A percentile compares a stretch with the other conserved stretches of the same genome.
Conservation (phyloP, 1,139 yeast genomes). For the Geotrichum reessii region DNA sequence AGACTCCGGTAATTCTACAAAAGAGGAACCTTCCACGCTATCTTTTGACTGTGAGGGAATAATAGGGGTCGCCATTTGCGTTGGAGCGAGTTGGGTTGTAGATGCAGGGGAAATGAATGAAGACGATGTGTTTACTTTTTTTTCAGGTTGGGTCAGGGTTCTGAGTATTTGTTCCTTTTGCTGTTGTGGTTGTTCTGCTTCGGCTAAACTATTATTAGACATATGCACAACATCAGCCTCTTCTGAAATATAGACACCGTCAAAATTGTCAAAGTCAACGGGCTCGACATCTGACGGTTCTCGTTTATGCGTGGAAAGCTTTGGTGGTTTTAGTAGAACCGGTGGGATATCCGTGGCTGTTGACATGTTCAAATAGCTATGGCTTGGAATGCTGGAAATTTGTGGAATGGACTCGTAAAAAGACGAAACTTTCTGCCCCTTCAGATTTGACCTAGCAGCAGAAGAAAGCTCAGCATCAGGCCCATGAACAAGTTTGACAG, state of each 20-base stretch:
- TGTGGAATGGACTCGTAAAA: slow-evolving; percentile 8
- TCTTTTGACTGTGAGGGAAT: background rate
- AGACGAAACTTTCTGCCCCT: slow-evolving; percentile 2
- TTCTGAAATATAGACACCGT: slow-evolving; percentile 6
- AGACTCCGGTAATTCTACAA: slow-evolving; percentile 2
- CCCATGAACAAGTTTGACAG: background rate
- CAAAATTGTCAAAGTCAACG: slow-evolving; percentile 10
- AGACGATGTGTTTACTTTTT: background rate
- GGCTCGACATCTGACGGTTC: slow-evolving; percentile 1
- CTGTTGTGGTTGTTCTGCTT: background rate
- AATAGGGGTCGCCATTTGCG: background rate
- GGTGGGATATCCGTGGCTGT: slow-evolving; percentile 1
- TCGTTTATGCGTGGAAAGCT: slow-evolving; percentile 4
- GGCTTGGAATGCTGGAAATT: background rate
- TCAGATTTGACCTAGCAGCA: slow-evolving; percentile 5
- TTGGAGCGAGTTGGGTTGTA: background rate
- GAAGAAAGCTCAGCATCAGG: slow-evolving; percentile 5
- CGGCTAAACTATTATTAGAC: background rate
- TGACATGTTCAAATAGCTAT: background rate
- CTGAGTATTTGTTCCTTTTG: background rate
- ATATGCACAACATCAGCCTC: background rate
- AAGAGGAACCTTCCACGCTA: background rate
- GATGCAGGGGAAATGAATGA: background rate
- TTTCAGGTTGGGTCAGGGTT: slow-evolving; percentile 4
- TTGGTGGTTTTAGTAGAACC: slow-evolving; percentile 11